Base-by-base conservation (phyloP, 2,329 filamentous ascomycete species). In the Penicillium sclerotiorum region DNA sequence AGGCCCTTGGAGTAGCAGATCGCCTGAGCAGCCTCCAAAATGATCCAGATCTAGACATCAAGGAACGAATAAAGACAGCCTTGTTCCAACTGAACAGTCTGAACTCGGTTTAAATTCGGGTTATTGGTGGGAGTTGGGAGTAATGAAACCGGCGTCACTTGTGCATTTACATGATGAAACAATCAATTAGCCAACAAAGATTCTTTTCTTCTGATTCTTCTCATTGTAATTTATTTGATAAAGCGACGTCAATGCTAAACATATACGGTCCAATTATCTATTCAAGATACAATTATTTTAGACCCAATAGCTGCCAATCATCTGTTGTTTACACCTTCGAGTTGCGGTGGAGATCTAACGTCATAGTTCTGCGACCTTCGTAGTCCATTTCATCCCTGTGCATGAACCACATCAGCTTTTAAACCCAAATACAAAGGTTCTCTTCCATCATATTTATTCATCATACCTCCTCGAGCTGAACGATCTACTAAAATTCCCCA, bases 51-150 rank as follows among this genome's bases (percentile, higher is more conserved):
- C 70, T 94, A 49, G 90, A 96, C 68, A 88, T 96, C 18, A 79
- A 87, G 45, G 90, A 97, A 74, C 77, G 90, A 55, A 90, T 89
- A 1, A 95, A 92, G 74, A 86, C 84, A 36, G 91, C 90, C 1
- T 72, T 87, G 11, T 86, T 86, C 74, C 85, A 92, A 70, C 82
- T 94, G 72, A 84, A 63, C 45, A 50, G 56, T 20, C 50, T 59
- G 22, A 42, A 44, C 50, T 32, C 23, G 20, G 18, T 28, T 32
- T 42, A 13, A 38, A 43, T 33, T n/a, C n/a, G n/a, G n/a, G n/a
- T n/a, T n/a, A n/a, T n/a, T n/a, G n/a, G n/a, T 28, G 25, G 25
- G 7, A 7, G 25, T 28, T 28, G 25, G 12, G 25, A 7, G 25
- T 12, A 28, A 7, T 28, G 25, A 12, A 28, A 12, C 25, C 25